These are phyloP conservation scores for Epichloe hybrida DNA, from an alignment of 2,329 filamentous ascomycete genomes.

Conservation along the genomic window DNA sequence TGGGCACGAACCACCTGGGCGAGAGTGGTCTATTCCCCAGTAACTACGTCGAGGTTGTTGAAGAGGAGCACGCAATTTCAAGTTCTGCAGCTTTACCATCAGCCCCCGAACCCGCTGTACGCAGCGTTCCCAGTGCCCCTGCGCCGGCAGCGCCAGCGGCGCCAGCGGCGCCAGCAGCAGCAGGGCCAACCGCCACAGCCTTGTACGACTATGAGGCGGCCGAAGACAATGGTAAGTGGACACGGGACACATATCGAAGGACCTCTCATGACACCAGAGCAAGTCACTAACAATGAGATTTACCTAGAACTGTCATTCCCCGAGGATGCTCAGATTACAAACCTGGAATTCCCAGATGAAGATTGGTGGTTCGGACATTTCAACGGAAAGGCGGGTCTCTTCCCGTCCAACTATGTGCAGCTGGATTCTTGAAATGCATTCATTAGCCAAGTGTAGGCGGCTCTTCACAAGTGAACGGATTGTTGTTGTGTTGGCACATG, in stretches of 20 bases:
- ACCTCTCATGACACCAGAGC: neutral
- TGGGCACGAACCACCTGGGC: constrained; percentile 75
- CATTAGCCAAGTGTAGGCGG: neutral
- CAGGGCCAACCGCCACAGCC: constrained; percentile 62
- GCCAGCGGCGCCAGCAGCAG: no score
- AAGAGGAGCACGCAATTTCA: constrained; percentile 33
- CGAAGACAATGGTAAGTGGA: constrained; percentile 65
- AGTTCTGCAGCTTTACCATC: constrained; percentile 20
- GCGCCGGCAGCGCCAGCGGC: constrained; percentile 20
- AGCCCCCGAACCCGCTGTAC: constrained; percentile 16
- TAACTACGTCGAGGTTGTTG: constrained; percentile 86
- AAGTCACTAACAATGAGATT: neutral
- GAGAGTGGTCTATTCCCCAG: constrained; percentile 88
- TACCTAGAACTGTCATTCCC: constrained; percentile 60
- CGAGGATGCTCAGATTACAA: constrained; percentile 69
- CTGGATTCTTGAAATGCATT: constrained; percentile 25
- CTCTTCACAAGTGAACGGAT: no score
- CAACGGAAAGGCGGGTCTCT: constrained; percentile 66
- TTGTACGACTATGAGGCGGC: constrained; percentile 94
- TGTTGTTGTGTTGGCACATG: no score
- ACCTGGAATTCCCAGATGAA: constrained; percentile 90
- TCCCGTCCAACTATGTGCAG: constrained; percentile 62
- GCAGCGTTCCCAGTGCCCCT: constrained; percentile 11
- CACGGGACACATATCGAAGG: neutral
- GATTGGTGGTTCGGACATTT: constrained; percentile 97